These are phyloP conservation scores for Hyparrhenia diplandra DNA, from an alignment of 176 grass and related monocot genomes.

Conservation along the genomic window DNA sequence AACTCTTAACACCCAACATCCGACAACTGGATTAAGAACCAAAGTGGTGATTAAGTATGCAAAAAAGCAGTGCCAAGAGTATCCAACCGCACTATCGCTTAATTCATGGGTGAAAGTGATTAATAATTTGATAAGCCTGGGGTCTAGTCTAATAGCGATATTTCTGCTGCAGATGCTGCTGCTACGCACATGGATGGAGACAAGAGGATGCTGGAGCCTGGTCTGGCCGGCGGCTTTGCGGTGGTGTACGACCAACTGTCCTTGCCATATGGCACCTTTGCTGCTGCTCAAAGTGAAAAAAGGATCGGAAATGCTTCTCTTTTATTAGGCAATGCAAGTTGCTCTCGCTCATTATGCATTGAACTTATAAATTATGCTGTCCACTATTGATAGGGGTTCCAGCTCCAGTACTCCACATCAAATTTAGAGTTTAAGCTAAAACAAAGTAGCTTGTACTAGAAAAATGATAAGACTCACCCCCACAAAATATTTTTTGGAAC, in stretches of 20 bases:
- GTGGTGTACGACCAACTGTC: conserved; percentile 31
- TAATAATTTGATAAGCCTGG: background rate
- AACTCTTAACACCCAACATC: conserved; percentile 24
- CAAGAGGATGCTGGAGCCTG: background rate
- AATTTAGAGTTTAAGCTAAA: too few species aligned
- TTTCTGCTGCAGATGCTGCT: background rate
- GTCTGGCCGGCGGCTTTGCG: conserved; percentile 17
- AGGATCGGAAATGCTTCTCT: background rate
- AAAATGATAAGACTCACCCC: background rate
- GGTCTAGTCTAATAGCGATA: background rate
- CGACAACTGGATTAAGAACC: conserved; percentile 12
- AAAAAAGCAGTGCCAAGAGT: background rate
- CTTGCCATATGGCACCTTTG: background rate
- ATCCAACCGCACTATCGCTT: conserved; percentile 14
- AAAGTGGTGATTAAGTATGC: background rate
- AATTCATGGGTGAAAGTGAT: background rate
- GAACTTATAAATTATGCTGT: background rate
- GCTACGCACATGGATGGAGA: conserved; percentile 20
- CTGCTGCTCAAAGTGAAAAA: background rate
- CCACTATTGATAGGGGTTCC: background rate
- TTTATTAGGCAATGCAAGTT: background rate
- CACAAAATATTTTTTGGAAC: background rate
- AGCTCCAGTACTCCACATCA: background rate
- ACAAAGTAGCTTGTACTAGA: background rate
- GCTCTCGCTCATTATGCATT: background rate